Base-by-base conservation (phyloP, 2,329 filamentous ascomycete genomes). In the Claviceps sorghi region DNA sequence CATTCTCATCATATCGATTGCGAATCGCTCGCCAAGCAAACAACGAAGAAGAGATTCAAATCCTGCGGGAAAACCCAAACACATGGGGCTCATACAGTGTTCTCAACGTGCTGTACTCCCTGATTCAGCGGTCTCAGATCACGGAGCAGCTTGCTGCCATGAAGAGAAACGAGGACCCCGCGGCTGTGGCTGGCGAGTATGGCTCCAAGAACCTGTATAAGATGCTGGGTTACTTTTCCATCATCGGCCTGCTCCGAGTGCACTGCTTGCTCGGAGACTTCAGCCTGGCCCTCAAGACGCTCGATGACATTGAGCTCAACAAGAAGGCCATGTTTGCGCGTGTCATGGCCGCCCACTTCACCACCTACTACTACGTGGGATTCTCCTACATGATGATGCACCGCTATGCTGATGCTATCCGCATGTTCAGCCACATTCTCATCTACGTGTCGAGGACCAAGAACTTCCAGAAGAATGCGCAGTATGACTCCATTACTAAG, bases 381-480 rank as follows among this genome's bases (percentile, higher is more conserved):
- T 98, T 98, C 82, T 95, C 88, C 61, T 98, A 98, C 84, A 97
- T 98, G 91, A 98, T 98, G 93, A 95, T 97, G 88, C 89, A 93
- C 75, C 88, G 93, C 68, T 98, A 98, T 69, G 88, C 89, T 72
- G 93, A 98, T 72, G 93, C 93, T 70, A 96, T 98, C 75, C 89
- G 91, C 79, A 95, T 96, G 85, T 98, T 98, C 83, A 95, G 88
- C 78, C 93, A 98, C 80, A 98, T 98, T 71, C 83, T 98, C 63
- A 86, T 98, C 73, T 98, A 97, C 74, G 90, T 98, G 60, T 95
- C 89, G 61, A 80, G 93, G 64, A 98, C 93, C 67, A 98, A 98
- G 86, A 97, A 97, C 79, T 97, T 97, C 83, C 93, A 98, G 75
- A 98, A 97, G 83, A 95, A 90, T 69, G 86, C 87, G 30, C 86